Percentiles rank a stretch among this genome's conserved stretches.
Conservation (phyloP, 768 basidiomycete genomes). For the Thelephora ganbajun region DNA sequence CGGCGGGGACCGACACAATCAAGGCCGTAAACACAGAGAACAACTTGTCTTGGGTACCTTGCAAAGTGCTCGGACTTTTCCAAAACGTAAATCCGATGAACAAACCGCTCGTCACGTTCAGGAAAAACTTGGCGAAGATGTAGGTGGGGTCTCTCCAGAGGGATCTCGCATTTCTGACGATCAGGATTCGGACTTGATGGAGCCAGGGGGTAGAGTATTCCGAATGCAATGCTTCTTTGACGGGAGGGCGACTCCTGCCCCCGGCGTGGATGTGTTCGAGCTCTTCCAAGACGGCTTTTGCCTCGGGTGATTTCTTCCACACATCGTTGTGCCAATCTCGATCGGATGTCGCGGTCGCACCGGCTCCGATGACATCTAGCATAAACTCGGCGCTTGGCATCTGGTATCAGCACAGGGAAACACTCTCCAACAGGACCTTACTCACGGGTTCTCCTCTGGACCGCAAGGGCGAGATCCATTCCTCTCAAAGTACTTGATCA, state of each 20-base stretch:
- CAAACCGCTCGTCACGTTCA: slow-evolving; percentile 20
- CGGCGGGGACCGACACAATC: slow-evolving; percentile 20
- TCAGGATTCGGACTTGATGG: slow-evolving; percentile 20
- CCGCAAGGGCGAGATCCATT: slow-evolving; percentile 55
- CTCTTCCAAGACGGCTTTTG: slow-evolving; percentile 21
- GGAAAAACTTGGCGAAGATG: slow-evolving; percentile 23
- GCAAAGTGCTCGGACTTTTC: slow-evolving; percentile 19
- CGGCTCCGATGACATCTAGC: slow-evolving; percentile 43
- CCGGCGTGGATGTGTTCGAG: slow-evolving; percentile 29
- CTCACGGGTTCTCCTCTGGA: slow-evolving; percentile 52
- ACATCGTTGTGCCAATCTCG: slow-evolving; percentile 32
- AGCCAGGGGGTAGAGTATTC: slow-evolving; percentile 27
- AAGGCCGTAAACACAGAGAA: slow-evolving; percentile 26
- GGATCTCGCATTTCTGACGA: slow-evolving; percentile 16
- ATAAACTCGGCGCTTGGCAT: slow-evolving; percentile 28
- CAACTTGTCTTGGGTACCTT: slow-evolving; percentile 28
- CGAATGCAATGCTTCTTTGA: slow-evolving; percentile 11
- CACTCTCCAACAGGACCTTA: not conserved
- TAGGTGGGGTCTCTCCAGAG: slow-evolving; percentile 30
- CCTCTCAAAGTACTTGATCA: slow-evolving; percentile 63
- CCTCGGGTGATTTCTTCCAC: slow-evolving; percentile 33
- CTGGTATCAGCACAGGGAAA: not conserved
- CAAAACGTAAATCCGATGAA: slow-evolving; percentile 32
- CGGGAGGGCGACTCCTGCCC: slow-evolving; percentile 15
- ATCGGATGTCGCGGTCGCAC: slow-evolving; percentile 27